phyloP scores from a whole-genome alignment of 78 protist genomes.

The Dictyostelium discoideum region dicty_2.7 NC_007088.5:1180001-1180500 shows the following conservation, averaged over 20 bases:
- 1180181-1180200: constrained; percentile 47
- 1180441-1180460: not conserved
- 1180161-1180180: constrained; percentile 48
- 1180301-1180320: constrained; percentile 36
- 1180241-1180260: constrained; percentile 56
- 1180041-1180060: constrained; percentile 66
- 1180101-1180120: constrained; percentile 54
- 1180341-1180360: constrained; percentile 30
- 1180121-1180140: not conserved
- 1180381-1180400: constrained; percentile 17
- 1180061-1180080: constrained; percentile 65
- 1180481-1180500: not conserved
- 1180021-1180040: constrained; percentile 18
- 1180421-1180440: not conserved
- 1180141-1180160: constrained; percentile 64
- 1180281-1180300: constrained; percentile 66
- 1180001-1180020: constrained; percentile 8
- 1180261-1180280: constrained; percentile 61
- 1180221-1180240: constrained; percentile 55
- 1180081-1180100: constrained; percentile 55
- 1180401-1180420: not conserved
- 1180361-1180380: not conserved
- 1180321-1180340: constrained; percentile 52
- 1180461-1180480: too few species aligned
- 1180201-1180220: constrained; percentile 57